These are phyloP conservation scores for Geotrichum ghanense DNA, from an alignment of 805 yeast genomes.

Conservation along the genomic window DNA sequence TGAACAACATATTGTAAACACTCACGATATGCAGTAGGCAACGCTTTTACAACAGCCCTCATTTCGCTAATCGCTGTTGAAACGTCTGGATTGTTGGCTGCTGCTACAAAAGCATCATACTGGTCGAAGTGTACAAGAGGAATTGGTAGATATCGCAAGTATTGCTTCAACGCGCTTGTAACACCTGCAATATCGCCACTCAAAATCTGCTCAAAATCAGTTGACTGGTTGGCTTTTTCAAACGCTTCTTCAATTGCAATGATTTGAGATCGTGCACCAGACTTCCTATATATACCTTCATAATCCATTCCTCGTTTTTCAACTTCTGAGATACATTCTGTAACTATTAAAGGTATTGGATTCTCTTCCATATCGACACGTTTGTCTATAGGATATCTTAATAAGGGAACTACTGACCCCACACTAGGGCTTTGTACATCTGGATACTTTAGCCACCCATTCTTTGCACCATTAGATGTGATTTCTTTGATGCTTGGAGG, in stretches of 20 bases:
- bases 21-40: constrained; percentile 60
- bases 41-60: constrained; percentile 31
- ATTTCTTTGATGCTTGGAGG: not conserved
- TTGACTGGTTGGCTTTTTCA: constrained; percentile 25
- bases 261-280: constrained; percentile 68
- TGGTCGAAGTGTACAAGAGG: constrained; percentile 66
- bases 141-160: constrained; percentile 70
- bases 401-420: constrained; percentile 21
- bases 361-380: constrained; percentile 53
- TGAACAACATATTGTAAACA: constrained; percentile 44
- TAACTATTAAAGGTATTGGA: constrained; percentile 57
- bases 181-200: constrained; percentile 74
- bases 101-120: constrained; percentile 55
- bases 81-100: constrained; percentile 29
- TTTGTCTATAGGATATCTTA: constrained; percentile 47
- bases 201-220: constrained; percentile 27
- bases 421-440: not conserved
- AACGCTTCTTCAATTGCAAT: constrained; percentile 33
- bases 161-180: constrained; percentile 77
- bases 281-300: constrained; percentile 86
- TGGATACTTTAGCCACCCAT: not conserved
- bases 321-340: constrained; percentile 63
- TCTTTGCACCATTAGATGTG: not conserved
- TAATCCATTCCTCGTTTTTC: constrained; percentile 62
- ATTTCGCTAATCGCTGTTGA: constrained; percentile 33